Conservation (phyloP, 768 basidiomycete genomes). For the Suillus plorans region DNA sequence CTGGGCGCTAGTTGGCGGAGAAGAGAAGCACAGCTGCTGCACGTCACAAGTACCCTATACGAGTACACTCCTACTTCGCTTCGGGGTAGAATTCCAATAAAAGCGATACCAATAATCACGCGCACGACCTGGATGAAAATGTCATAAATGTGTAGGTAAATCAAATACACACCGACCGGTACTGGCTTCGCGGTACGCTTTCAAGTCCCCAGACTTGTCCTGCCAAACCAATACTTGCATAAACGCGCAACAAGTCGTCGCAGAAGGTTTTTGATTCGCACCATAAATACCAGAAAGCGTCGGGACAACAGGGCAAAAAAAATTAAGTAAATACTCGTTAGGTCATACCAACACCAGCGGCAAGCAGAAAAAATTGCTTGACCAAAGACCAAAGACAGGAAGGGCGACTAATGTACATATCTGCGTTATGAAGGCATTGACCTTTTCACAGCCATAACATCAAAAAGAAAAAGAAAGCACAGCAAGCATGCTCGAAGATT, state of each 20-base stretch:
- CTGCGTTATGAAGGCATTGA: neutral
- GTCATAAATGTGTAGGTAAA: neutral
- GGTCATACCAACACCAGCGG: neutral
- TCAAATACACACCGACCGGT: neutral
- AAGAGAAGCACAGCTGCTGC: too few relatives aligned
- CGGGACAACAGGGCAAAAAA: neutral
- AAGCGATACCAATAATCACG: too few relatives aligned
- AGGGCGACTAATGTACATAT: constrained; percentile 4
- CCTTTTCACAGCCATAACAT: neutral
- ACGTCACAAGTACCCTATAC: too few relatives aligned
- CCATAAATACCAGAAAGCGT: neutral
- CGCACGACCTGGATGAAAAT: neutral
- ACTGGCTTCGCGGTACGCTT: neutral
- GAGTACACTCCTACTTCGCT: too few relatives aligned
- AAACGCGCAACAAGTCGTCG: too few relatives aligned
- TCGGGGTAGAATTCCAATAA: too few relatives aligned
- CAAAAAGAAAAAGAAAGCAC: neutral
- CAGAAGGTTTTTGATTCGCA: too few relatives aligned
- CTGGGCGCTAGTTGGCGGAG: too few relatives aligned
- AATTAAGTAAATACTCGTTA: neutral
- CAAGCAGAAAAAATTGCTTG: constrained; percentile 4
- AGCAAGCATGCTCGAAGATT: neutral
- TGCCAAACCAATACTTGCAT: neutral
- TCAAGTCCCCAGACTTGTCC: neutral
- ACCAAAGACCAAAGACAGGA: neutral